phyloP scores from a whole-genome alignment of 2,329 filamentous ascomycete genomes.

The Fusarium succisae region DNA sequence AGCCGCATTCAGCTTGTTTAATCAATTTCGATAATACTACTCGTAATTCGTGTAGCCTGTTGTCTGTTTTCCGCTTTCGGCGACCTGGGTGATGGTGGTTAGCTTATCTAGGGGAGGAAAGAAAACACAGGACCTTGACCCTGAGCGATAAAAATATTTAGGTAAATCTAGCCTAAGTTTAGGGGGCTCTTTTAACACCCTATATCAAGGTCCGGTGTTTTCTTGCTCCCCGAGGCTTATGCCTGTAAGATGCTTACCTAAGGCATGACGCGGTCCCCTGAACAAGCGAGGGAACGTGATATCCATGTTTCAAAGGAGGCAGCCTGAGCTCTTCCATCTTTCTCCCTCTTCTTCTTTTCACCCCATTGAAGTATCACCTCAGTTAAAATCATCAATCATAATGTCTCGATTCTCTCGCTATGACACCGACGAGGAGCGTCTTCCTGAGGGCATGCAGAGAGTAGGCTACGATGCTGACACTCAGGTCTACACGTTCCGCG shows the following conservation, averaged over 20 bases:
- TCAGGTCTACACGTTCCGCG: slow-evolving; percentile 62
- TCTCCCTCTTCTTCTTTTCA: background rate
- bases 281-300: slow-evolving; percentile 17
- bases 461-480: slow-evolving; percentile 66
- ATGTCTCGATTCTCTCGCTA: slow-evolving; percentile 57
- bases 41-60: background rate
- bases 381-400: background rate
- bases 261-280: slow-evolving; percentile 35
- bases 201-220: too few species aligned
- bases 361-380: background rate
- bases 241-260: slow-evolving; percentile 20
- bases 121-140: too few species aligned
- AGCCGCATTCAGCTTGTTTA: background rate
- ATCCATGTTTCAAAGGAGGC: slow-evolving; percentile 16
- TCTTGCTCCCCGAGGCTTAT: background rate
- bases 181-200: too few species aligned
- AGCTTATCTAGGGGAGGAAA: background rate
- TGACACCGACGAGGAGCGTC: slow-evolving; percentile 60
- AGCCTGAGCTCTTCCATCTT: background rate
- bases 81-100: background rate
- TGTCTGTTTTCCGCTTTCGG: background rate
- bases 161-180: too few species aligned
- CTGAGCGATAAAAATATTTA: too few species aligned
- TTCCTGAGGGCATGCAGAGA: slow-evolving; percentile 64
- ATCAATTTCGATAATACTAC: background rate